Percentiles rank a stretch among this genome's conserved stretches.
Conservation (phyloP, 768 basidiomycete species). For the Pisolithus tinctorius region DNA sequence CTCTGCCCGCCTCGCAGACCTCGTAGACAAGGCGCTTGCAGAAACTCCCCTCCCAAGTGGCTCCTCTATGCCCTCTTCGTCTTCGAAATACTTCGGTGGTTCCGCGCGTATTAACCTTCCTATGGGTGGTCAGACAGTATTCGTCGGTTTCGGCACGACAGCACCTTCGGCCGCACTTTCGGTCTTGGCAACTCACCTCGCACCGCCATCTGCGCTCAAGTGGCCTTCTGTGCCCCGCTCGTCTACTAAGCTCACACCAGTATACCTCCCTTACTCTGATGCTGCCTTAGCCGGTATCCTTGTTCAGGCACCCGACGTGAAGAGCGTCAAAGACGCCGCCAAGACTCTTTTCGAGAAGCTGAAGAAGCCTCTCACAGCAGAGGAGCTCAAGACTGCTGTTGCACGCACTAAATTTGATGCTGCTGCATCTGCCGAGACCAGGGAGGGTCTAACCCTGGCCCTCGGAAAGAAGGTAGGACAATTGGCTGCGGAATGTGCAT, state of each 20-base stretch:
- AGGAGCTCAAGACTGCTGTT: slow-evolving; percentile 74
- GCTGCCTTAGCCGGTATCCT: slow-evolving; percentile 82
- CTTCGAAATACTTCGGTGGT: slow-evolving; percentile 69
- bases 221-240: slow-evolving; percentile 66
- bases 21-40: slow-evolving; percentile 66
- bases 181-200: slow-evolving; percentile 74
- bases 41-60: slow-evolving; percentile 26
- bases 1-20: slow-evolving; percentile 56
- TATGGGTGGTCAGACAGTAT: slow-evolving; percentile 64
- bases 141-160: slow-evolving; percentile 83
- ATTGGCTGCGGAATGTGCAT: background rate
- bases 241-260: slow-evolving; percentile 59
- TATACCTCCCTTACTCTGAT: slow-evolving; percentile 88
- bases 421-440: slow-evolving; percentile 61
- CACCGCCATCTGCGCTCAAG: slow-evolving; percentile 75
- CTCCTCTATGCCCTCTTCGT: slow-evolving; percentile 25
- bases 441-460: slow-evolving; percentile 56
- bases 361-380: slow-evolving; percentile 49
- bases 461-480: slow-evolving; percentile 59
- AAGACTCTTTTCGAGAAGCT: slow-evolving; percentile 64
- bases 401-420: slow-evolving; percentile 85
- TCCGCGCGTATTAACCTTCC: slow-evolving; percentile 69
- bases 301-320: slow-evolving; percentile 60
- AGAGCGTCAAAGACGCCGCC: slow-evolving; percentile 60
- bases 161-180: slow-evolving; percentile 66